Percentiles rank a stretch among this genome's conserved stretches.
Evolutionary conservation across 1,284 basidiomycete genomes (phyloP).

Genomic region (Sphagnurus paluster): DNA sequence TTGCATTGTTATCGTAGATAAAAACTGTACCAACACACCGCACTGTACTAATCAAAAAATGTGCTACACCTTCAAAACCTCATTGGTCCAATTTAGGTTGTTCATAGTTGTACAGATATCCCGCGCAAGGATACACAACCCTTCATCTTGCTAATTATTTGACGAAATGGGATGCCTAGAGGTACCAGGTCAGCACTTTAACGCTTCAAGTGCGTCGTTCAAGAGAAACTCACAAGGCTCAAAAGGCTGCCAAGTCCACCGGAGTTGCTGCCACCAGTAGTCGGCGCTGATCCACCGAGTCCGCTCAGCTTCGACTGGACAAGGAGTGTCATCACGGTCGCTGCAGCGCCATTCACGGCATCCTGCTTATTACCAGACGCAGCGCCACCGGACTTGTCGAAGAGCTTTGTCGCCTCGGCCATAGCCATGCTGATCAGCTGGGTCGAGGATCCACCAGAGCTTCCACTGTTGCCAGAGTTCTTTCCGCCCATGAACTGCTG

Average conservation of each 20-base stretch:
- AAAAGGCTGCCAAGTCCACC: conserved; percentile 63
- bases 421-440: conserved; percentile 82
- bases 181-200: not conserved
- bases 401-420: conserved; percentile 74
- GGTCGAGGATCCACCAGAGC: conserved; percentile 47
- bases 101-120: too few relatives aligned
- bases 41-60: too few relatives aligned
- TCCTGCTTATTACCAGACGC: conserved; percentile 77
- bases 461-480: conserved; percentile 28
- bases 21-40: too few relatives aligned
- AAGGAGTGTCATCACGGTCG: conserved; percentile 81
- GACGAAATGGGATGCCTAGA: conserved; percentile 45
- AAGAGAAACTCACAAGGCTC: conserved; percentile 47
- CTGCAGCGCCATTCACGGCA: conserved; percentile 78
- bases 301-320: conserved; percentile 64
- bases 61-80: too few relatives aligned
- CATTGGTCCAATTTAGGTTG: too few relatives aligned
- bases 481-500: conserved; percentile 59
- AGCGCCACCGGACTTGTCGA: conserved; percentile 68
- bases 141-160: conserved; percentile 1
- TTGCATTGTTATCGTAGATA: too few relatives aligned
- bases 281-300: conserved; percentile 16
- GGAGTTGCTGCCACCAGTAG: conserved; percentile 58
- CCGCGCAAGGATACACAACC: too few relatives aligned
- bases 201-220: not conserved